Evolutionary conservation across 2,329 filamentous ascomycete species (phyloP).

Genomic region (Oidium heveae): DNA sequence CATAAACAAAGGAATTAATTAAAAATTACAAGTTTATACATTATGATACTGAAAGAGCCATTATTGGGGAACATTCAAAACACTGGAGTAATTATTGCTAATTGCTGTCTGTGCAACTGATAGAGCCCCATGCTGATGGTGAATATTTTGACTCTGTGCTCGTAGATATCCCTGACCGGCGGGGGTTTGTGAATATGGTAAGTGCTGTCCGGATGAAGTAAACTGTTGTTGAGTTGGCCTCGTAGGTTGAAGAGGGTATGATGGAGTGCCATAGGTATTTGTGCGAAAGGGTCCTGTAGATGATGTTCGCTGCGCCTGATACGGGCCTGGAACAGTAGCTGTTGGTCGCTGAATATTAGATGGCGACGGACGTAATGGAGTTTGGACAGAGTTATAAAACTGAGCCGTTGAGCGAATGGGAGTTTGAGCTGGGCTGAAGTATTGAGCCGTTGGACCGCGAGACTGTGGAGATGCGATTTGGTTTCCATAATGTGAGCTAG

Average conservation of each 20-base stretch:
- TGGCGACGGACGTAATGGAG: conserved; percentile 10
- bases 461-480: conserved; percentile 12
- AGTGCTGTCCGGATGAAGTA: conserved; percentile 5
- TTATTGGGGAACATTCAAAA: too few species aligned
- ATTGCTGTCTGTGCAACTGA: background rate
- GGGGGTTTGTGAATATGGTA: conserved; percentile 9
- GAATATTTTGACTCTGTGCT: conserved; percentile 7
- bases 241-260: conserved; percentile 11
- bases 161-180: conserved; percentile 8
- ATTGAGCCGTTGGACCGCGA: conserved; percentile 7
- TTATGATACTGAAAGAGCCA: too few species aligned
- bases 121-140: background rate
- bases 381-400: conserved; percentile 10
- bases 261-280: conserved; percentile 9
- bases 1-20: too few species aligned
- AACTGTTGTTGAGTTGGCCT: conserved; percentile 11
- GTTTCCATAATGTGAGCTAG: conserved; percentile 11
- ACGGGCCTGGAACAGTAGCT: conserved; percentile 9
- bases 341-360: conserved; percentile 10
- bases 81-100: conserved; percentile 1
- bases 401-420: conserved; percentile 10
- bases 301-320: conserved; percentile 7
- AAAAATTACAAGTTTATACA: too few species aligned
- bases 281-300: conserved; percentile 11
- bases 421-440: conserved; percentile 9